Evolutionary conservation across 2,329 filamentous ascomycete species (phyloP).

Genomic region (Penicillium sclerotiorum): DNA sequence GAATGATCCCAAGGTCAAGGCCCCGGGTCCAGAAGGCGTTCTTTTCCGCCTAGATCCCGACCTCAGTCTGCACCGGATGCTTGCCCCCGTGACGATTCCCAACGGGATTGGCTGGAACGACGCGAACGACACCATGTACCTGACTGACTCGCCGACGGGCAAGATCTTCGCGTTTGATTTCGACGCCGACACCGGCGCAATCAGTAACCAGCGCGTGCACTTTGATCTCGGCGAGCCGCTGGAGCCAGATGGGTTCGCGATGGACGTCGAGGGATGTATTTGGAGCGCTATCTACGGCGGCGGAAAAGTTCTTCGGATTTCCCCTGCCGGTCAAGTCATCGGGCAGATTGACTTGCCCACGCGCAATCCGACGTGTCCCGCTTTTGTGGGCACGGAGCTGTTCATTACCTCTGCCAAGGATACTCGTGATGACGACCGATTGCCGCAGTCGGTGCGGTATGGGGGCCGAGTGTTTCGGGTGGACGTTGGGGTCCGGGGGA

Average conservation of each 20-base stretch:
- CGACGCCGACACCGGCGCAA: slow-evolving; percentile 61
- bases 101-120: slow-evolving; percentile 83
- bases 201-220: slow-evolving; percentile 71
- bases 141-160: slow-evolving; percentile 74
- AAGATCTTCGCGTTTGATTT: slow-evolving; percentile 78
- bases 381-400: slow-evolving; percentile 73
- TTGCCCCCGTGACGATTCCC: slow-evolving; percentile 72
- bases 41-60: slow-evolving; percentile 72
- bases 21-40: slow-evolving; percentile 58
- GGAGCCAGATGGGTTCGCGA: slow-evolving; percentile 79
- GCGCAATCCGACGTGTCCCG: slow-evolving; percentile 75
- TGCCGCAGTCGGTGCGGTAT: slow-evolving; percentile 63
- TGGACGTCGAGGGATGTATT: slow-evolving; percentile 81
- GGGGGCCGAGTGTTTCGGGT: slow-evolving; percentile 75
- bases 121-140: slow-evolving; percentile 74
- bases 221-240: slow-evolving; percentile 68
- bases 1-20: slow-evolving; percentile 74
- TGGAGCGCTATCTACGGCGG: slow-evolving; percentile 89
- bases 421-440: slow-evolving; percentile 60
- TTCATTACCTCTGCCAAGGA: slow-evolving; percentile 81
- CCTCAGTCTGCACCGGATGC: slow-evolving; percentile 61
- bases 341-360: slow-evolving; percentile 78
- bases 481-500: slow-evolving; percentile 71
- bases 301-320: slow-evolving; percentile 73
- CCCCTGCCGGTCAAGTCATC: slow-evolving; percentile 67